Conservation (phyloP, 805 yeast genomes). For the Komagataella populi region DNA sequence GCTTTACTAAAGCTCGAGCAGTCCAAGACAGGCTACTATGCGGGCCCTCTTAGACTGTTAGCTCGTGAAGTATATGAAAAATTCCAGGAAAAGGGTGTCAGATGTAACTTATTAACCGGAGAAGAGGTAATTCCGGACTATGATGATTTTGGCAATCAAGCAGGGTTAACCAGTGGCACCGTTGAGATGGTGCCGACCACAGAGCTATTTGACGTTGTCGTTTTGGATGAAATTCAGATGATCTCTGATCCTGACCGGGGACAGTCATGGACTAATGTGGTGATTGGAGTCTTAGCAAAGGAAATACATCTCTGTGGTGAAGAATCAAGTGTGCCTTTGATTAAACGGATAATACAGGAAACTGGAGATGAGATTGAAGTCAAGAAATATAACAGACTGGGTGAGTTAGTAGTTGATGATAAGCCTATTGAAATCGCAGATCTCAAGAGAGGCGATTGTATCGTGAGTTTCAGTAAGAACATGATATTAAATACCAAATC, state of each 20-base stretch:
- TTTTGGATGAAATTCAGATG: slow-evolving; percentile 95
- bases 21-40: slow-evolving; percentile 72
- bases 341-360: slow-evolving; percentile 39
- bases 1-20: slow-evolving; percentile 58
- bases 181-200: slow-evolving; percentile 81
- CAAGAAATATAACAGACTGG: slow-evolving; percentile 60
- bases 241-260: slow-evolving; percentile 71
- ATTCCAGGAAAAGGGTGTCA: slow-evolving; percentile 47
- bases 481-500: slow-evolving; percentile 58
- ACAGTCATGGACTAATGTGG: slow-evolving; percentile 87
- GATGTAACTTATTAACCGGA: slow-evolving; percentile 88
- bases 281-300: slow-evolving; percentile 74
- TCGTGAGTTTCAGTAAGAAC: slow-evolving; percentile 74
- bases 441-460: slow-evolving; percentile 68
- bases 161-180: slow-evolving; percentile 74
- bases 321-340: slow-evolving; percentile 60
- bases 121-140: slow-evolving; percentile 72
- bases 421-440: slow-evolving; percentile 21
- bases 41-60: slow-evolving; percentile 83
- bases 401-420: slow-evolving; percentile 47
- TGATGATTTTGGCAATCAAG: slow-evolving; percentile 60
- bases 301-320: slow-evolving; percentile 94
- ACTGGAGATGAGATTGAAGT: slow-evolving; percentile 79
- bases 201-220: slow-evolving; percentile 68
- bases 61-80: slow-evolving; percentile 88